Base-by-base conservation (phyloP, 163 green algal genomes). In the Scenedesmus sp. region DNA sequence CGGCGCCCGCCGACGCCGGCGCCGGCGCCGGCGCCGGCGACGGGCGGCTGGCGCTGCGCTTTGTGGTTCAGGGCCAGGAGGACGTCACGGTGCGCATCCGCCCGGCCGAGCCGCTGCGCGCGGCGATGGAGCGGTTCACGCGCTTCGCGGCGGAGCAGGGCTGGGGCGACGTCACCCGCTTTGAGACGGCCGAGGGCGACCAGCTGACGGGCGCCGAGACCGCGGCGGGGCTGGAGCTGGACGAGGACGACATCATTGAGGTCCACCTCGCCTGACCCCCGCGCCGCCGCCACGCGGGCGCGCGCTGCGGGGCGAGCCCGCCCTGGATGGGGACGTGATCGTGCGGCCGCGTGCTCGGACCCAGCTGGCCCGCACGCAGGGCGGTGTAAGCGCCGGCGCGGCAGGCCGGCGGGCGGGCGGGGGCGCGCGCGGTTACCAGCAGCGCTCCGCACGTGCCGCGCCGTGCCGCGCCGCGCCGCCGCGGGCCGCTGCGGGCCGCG, bases 171-270 rank as follows among this genome's bases (percentile, higher is more conserved):
- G 66, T 76, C 11, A 10, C 26, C 22, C 63, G 63, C 33, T 76
- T 65, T 24, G 3, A 56, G 31, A 56, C 29, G 29, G 47, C 65
- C 29, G 66, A 76, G 51, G 66, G 66, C 7, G 66, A 76, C 31
- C 50, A 54, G 50, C 31, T 76, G 31, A 54, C 1, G n/a, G 66
- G 66, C 3, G 15, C 53, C 28, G 66, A 76, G 50, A 64, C 66
- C 15, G 50, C 50, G 18, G 50, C n/a, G 1, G 31, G 63, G 14
- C 29, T 65, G 29, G 31, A 53, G 3, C 2, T 76, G 33, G 66
- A 76, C 14, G 18, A 51, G 4, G 66, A 33, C 26, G 66, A 76
- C n/a, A 53, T 51, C 50, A 76, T 76, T 31, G 66, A 76, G 18
- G 39, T 57, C 18, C 26, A 42, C 36, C 11, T 72, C 26, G 11